Base-by-base conservation (phyloP, 2,329 filamentous ascomycete species). In the Colletotrichum australisinense region DNA sequence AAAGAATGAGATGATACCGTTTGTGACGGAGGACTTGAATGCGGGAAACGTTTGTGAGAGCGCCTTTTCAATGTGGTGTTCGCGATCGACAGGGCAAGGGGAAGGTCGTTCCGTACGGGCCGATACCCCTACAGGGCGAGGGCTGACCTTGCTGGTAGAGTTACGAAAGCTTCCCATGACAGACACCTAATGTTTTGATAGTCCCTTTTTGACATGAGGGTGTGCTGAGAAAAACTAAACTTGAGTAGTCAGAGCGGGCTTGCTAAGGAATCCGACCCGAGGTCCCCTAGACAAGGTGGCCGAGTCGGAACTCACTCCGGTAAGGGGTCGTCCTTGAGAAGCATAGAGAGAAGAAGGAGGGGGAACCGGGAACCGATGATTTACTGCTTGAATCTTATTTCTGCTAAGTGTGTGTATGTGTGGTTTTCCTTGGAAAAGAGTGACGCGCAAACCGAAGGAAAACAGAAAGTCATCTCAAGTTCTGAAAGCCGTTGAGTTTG, bases 191-290 rank as follows among this genome's bases (percentile, higher is more conserved):
- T 55, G 59, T 69, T 72, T 64, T 55, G 53, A 69, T 42, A 55
- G 69, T 58, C 38, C 30, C 24, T 12, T 56, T 68, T 19, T 72
- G 69, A 68, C 64, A 30, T 58, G 57, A 72, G 12, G 49, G 57
- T 62, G 46, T 11, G 14, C 11, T 26, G 30, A 24, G 14, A 14
- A 5, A 12, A 12, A 12, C 32, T 5, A 12, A 2, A 35, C 9
- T 35, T 35, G 32, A 35, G 32, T 35, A 35, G 32, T 35, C 32
- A 12, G 32, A 49, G 63, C 56, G 35, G 26, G 35, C 32, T 42
- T 26, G 32, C 7, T 3, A 16, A 67, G 57, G 22, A 12, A 24
- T 14, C 68, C 24, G 42, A 38, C 55, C 38, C 55, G 55, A 42
- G 24, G 68, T 38, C 35, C 28, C 49, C 26, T 60, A 19, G 8